Conservation (phyloP, 2,329 filamentous ascomycete genomes). For the Macrophomina pseudophaseolina region DNA sequence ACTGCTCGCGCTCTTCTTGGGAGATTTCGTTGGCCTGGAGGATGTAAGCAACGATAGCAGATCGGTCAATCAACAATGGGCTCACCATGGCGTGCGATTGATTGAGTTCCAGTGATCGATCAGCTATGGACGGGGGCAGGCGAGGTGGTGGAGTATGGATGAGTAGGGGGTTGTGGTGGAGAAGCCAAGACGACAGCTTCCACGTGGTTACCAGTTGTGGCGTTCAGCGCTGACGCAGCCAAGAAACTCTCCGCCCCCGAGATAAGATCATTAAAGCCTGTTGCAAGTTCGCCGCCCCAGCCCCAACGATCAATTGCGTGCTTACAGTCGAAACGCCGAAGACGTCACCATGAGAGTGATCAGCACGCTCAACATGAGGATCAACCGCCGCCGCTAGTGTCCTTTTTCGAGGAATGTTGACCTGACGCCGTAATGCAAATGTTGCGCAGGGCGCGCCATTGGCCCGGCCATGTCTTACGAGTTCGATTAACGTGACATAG, state of each 20-base stretch:
- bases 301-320: not conserved
- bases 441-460: no score
- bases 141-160: not conserved
- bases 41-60: not conserved
- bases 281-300: not conserved
- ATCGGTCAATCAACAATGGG: not conserved
- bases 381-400: not conserved
- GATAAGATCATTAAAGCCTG: not conserved
- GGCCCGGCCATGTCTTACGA: no score
- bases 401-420: no score
- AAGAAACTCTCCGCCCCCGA: not conserved
- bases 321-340: not conserved
- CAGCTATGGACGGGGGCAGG: not conserved
- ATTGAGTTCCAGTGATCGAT: not conserved
- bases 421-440: no score
- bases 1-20: slow-evolving; percentile 99
- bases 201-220: slow-evolving; percentile 2
- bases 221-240: not conserved
- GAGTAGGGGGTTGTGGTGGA: slow-evolving; percentile 1
- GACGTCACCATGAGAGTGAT: not conserved
- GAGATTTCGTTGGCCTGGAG: slow-evolving; percentile 92
- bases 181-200: slow-evolving; percentile 2
- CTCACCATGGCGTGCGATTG: not conserved
- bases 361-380: not conserved
- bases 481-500: no score